Evolutionary conservation across 495 filamentous ascomycete genomes (phyloP).

Genomic region (Aspergillus taichungensis): DNA sequence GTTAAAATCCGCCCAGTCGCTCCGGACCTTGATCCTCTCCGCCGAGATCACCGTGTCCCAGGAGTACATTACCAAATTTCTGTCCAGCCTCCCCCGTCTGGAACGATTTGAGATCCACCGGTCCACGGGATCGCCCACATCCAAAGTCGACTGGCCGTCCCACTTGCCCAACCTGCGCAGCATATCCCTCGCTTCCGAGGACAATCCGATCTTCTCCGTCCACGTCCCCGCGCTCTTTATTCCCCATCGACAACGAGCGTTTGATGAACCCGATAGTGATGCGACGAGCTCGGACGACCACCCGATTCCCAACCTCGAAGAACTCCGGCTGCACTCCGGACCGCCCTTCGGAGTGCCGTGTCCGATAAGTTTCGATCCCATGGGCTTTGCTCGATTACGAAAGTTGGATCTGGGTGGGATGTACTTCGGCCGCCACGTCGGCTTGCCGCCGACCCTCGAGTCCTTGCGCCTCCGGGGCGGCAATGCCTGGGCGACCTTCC

Average conservation of each 20-base stretch:
- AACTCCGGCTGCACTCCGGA: slow-evolving; percentile 26
- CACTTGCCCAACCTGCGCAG: slow-evolving; percentile 28
- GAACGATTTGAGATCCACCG: slow-evolving; percentile 31
- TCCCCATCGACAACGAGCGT: slow-evolving; percentile 5
- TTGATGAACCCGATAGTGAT: not conserved
- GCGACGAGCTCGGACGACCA: slow-evolving; percentile 6
- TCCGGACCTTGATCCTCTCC: slow-evolving; percentile 36
- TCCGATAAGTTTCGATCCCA: slow-evolving; percentile 10
- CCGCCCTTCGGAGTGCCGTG: slow-evolving; percentile 15
- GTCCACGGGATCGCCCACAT: slow-evolving; percentile 11
- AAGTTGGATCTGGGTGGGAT: slow-evolving; percentile 25
- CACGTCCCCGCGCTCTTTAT: slow-evolving; percentile 12
- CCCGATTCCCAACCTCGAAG: slow-evolving; percentile 28
- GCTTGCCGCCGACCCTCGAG: slow-evolving; percentile 23
- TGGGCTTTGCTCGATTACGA: slow-evolving; percentile 17
- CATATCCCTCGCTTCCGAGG: slow-evolving; percentile 19
- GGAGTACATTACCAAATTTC: slow-evolving; percentile 25
- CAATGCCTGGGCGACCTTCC: slow-evolving; percentile 7
- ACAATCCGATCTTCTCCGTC: not conserved
- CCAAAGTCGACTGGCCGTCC: slow-evolving; percentile 17
- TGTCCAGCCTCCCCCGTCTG: slow-evolving; percentile 30
- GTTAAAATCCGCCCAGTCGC: slow-evolving; percentile 23
- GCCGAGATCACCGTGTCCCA: slow-evolving; percentile 22
- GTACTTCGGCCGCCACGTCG: slow-evolving; percentile 8
- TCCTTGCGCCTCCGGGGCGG: slow-evolving; percentile 24